Conservation (phyloP, 441 rosid species). For the Hura crepitans region DNA sequence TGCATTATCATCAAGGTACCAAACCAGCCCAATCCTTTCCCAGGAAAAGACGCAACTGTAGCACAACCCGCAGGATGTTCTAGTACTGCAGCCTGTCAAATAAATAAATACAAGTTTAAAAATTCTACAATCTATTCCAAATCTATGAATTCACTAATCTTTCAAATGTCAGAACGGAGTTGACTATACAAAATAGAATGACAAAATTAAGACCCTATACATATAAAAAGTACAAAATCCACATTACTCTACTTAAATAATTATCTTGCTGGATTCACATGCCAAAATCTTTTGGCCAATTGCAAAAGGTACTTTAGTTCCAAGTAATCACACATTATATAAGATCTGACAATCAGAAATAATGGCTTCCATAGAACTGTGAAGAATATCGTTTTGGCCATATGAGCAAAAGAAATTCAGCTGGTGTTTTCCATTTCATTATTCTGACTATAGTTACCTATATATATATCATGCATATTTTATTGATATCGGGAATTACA, state of each 20-base stretch:
- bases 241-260: not conserved
- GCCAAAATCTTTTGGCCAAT: not conserved
- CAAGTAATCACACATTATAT: not conserved
- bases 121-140: conserved; percentile 8
- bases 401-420: not conserved
- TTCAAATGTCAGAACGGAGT: not conserved
- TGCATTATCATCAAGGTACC: conserved; percentile 58
- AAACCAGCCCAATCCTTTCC: conserved; percentile 84
- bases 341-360: not conserved
- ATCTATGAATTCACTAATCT: conserved; percentile 11
- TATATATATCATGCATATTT: not conserved
- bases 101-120: conserved; percentile 13
- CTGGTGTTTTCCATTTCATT: not conserved
- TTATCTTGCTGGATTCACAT: conserved; percentile 5
- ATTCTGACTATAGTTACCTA: not conserved
- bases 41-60: conserved; percentile 43
- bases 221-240: not conserved
- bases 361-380: not conserved
- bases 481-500: not conserved
- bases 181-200: not conserved
- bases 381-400: not conserved
- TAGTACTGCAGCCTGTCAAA: conserved; percentile 57
- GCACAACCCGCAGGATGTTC: conserved; percentile 95
- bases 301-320: not conserved
- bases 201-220: not conserved